A percentile compares a stretch with the other conserved stretches of the same genome.
Conservation (phyloP, 495 filamentous ascomycete genomes). For the Trichoderma reesei region DNA sequence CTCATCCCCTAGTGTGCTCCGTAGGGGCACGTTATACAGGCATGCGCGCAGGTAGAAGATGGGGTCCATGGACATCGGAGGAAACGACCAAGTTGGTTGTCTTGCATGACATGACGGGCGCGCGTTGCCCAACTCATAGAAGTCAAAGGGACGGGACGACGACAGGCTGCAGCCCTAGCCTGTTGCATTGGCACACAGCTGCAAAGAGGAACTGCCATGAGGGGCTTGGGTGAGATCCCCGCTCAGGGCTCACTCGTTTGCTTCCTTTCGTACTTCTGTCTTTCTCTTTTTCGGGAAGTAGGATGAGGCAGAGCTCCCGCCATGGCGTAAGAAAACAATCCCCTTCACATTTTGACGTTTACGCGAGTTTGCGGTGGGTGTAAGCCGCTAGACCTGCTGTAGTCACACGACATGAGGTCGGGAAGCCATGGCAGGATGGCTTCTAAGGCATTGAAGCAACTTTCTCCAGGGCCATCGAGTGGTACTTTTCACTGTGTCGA, state of each 20-base stretch:
- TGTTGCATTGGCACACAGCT: background rate
- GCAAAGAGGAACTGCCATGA: background rate
- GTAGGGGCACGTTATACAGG: background rate
- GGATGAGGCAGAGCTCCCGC: background rate
- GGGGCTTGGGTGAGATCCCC: background rate
- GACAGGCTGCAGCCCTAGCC: background rate
- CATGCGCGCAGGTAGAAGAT: background rate
- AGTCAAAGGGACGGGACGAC: background rate
- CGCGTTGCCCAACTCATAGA: background rate
- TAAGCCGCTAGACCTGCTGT: background rate
- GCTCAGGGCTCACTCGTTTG: background rate
- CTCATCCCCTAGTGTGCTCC: background rate
- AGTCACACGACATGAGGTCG: conserved; percentile 2
- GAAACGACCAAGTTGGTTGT: background rate
- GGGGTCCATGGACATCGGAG: background rate
- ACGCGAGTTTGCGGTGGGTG: background rate
- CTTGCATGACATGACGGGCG: conserved; percentile 8
- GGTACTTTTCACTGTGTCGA: too few relatives aligned
- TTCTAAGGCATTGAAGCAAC: background rate
- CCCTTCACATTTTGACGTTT: background rate
- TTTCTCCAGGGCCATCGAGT: background rate
- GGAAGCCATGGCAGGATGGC: background rate
- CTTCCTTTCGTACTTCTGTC: background rate
- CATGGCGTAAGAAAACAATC: background rate
- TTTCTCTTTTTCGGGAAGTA: background rate